Evolutionary conservation across 1,139 yeast species (phyloP).

Genomic region (Arxiozyma bovina): DNA sequence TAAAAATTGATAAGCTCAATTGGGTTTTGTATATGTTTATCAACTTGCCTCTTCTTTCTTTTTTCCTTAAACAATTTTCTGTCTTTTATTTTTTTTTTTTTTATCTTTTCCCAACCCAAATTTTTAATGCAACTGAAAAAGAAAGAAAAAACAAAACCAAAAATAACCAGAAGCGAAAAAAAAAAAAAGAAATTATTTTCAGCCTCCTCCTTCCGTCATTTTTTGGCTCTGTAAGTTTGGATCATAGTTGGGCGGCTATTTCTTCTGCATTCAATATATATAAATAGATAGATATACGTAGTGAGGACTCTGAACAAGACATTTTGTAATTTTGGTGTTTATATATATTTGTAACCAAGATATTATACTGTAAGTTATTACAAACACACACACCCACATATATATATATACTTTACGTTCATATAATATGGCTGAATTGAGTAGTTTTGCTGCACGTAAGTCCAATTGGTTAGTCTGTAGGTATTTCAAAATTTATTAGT

Average conservation of each 20-base stretch:
- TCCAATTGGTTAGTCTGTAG: background rate
- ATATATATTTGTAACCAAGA: too few relatives aligned
- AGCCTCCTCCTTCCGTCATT: background rate
- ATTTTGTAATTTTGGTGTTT: too few relatives aligned
- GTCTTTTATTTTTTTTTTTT: too few relatives aligned
- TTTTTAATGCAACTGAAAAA: too few relatives aligned
- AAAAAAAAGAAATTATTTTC: background rate
- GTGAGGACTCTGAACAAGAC: background rate
- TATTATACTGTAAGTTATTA: too few relatives aligned
- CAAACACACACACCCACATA: too few relatives aligned
- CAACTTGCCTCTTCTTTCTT: background rate
- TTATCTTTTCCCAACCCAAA: too few relatives aligned
- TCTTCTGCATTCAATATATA: background rate
- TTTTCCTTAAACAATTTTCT: background rate
- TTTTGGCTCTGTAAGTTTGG: background rate
- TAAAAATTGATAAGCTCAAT: too few relatives aligned
- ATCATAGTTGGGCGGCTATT: background rate
- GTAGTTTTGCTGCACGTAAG: too few relatives aligned
- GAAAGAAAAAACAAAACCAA: too few relatives aligned
- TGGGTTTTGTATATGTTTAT: background rate
- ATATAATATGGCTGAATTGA: background rate
- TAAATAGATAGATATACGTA: too few relatives aligned
- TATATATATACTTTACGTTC: background rate
- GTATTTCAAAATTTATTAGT: background rate
- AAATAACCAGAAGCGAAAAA: too few relatives aligned